Evolutionary conservation across 2,329 filamentous ascomycete species (phyloP).

Genomic region (Zymoseptoria tritici): DNA sequence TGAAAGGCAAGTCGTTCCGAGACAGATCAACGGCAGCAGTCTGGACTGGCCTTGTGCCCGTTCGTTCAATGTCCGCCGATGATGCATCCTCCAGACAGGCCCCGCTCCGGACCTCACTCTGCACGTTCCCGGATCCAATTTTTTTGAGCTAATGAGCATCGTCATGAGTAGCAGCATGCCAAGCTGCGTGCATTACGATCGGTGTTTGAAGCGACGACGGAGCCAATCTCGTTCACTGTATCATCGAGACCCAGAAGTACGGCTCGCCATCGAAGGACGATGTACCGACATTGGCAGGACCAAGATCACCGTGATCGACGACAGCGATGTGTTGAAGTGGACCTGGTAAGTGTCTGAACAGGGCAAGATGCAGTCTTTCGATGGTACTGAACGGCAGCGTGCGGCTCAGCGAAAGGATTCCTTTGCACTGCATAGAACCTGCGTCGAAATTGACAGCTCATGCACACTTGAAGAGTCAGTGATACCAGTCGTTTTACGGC

Average conservation of each 20-base stretch:
- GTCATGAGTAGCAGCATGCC: background rate
- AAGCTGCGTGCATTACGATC: background rate
- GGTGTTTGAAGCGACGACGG: background rate
- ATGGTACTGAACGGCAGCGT: constrained; percentile 17
- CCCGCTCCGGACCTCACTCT: background rate
- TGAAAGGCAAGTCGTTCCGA: constrained; percentile 10
- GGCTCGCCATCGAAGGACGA: background rate
- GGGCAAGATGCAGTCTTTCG: constrained; percentile 10
- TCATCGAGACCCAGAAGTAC: background rate
- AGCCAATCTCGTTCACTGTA: background rate
- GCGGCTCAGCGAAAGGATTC: constrained; percentile 12
- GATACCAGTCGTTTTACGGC: background rate
- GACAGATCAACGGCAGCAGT: constrained; percentile 5
- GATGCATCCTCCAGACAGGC: background rate
- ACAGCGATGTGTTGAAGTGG: constrained; percentile 4
- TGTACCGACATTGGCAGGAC: background rate
- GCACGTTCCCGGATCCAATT: background rate
- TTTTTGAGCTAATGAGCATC: background rate
- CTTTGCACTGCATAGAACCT: constrained; percentile 2
- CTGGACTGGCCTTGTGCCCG: constrained; percentile 6
- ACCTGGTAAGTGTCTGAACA: constrained; percentile 9
- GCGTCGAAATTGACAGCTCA: constrained; percentile 13
- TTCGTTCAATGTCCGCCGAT: constrained; percentile 11
- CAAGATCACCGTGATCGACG: background rate
- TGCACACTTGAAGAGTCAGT: background rate